Base-by-base conservation (phyloP, 23 red algal genomes). In the Gracilariopsis chorda region DNA sequence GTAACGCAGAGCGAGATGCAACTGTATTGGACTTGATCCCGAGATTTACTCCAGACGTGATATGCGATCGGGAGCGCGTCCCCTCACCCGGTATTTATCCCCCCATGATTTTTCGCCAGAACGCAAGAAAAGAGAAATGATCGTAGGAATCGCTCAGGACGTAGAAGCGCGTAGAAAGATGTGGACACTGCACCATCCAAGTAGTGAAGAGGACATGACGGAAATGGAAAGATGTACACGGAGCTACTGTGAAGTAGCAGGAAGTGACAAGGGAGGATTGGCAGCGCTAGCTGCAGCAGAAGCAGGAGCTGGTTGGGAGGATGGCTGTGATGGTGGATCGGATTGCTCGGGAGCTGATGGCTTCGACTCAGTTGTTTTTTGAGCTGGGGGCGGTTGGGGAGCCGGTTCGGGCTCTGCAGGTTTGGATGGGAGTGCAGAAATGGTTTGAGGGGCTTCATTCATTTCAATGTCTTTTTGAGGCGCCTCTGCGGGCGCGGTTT, bases 401-500 rank as follows among this genome's bases (percentile, higher is more conserved):
- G 6, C 13, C 6, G 76, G 29, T 12, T 73, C 67, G 13, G 76
- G 9, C 7, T 80, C 76, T 4, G 48, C 25, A 7, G 61, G 63
- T 16, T 72, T 70, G 2, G 82, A 23, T 36, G 61, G 82, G 20
- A 46, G 62, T 3, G 63, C 63, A 10, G 58, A 20, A 68, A 36
- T 33, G 8, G 63, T 73, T 46, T 73, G 67, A 41, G 82, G 21
- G 7, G 61, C 47, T 11, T 87, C 82, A 39, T 57, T 64, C 82
- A 87, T 87, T 55, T 67, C 35, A 52, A 87, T 27, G 41, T 87
- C 82, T 21, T 87, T 87, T 52, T 74, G 62, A 9, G 82, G 32
- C 42, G 60, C 23, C 0, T 87, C 64, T 1, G 82, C 47, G 39
- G 49, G 78, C 5, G 49, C 37, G 25, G 82, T 20, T n/a, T 14